Evolutionary conservation across 2,329 filamentous ascomycete species (phyloP), one percentile per base, ranked within the genome.

Genomic region (Coniochaeta sp.): DNA sequence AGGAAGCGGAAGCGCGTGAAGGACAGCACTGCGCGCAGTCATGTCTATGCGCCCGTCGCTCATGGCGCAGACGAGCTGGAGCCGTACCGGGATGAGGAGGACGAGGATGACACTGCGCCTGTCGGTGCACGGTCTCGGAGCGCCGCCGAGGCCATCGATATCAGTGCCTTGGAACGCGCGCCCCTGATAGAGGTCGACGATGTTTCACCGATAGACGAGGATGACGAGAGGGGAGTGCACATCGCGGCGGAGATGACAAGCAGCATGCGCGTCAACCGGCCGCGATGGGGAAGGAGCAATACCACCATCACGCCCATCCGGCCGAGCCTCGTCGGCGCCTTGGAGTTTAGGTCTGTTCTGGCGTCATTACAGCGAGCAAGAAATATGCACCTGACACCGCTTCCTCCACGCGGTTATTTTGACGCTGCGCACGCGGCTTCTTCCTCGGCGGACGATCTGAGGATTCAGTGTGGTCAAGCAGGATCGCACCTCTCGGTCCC

Each of bases 291-390:
- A 52, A 83, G 86, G 63, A 85, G 89, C 65, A 88, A 88, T 64
- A 91, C 89, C 0, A 81, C 91, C 2, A 83, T 93, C 62, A 93
- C 88, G 7, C 89, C 92, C 0, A 97, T 99, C 63, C 84, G 95
- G 50, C 93, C 95, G 1, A 98, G 95, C 77, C 78, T 99, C 55
- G 89, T 99, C 3, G 95, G 95, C 50, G 95, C 91, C 9, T 79
- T 99, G 60, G 95, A 99, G 74, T 99, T 99, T 67, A 85, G 93
- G 66, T 93, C 93, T 2, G 89, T 96, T 3, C 78, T 99, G 54
- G 89, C 90, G n/a, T 92, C 92, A 2, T 76, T 99, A 60, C 88
- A 96, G 68, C 89, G 87, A 64, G 90, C 91, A 60, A 85, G 90
- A 68, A 95, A 91, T 64, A 67, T 66, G 65, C 65, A 68, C 26